phyloP scores from a whole-genome alignment of 768 basidiomycete species.

The Boletus coccyginus region DNA sequence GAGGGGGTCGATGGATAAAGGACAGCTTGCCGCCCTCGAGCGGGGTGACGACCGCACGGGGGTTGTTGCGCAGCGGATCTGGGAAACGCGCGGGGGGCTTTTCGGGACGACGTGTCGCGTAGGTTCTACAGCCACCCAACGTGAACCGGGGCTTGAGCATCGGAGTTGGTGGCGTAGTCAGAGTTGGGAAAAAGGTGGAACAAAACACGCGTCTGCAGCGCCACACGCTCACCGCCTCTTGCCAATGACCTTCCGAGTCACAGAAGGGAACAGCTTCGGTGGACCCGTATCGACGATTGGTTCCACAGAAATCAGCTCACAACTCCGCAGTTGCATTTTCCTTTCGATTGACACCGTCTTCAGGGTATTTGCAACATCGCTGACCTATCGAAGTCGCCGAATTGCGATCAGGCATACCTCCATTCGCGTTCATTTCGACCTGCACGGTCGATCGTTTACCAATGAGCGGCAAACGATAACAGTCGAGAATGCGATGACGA shows the following conservation, averaged over 20 bases:
- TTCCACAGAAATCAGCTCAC: too few relatives aligned
- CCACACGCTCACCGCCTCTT: background rate
- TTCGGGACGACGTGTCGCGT: constrained; percentile 40
- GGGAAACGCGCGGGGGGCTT: constrained; percentile 52
- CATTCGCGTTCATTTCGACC: too few relatives aligned
- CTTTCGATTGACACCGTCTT: constrained; percentile 33
- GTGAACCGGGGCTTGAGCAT: constrained; percentile 24
- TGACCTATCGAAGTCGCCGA: constrained; percentile 27
- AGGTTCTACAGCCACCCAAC: constrained; percentile 28
- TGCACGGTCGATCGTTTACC: constrained; percentile 21
- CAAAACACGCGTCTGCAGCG: background rate
- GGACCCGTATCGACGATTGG: background rate
- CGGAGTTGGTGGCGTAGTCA: background rate
- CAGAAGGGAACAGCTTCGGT: constrained; percentile 5
- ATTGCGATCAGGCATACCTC: constrained; percentile 31
- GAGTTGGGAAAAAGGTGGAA: too few relatives aligned
- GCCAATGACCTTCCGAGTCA: background rate
- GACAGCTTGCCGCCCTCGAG: constrained; percentile 58
- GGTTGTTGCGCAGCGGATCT: constrained; percentile 55
- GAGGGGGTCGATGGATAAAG: constrained; percentile 85
- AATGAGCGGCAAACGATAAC: background rate
- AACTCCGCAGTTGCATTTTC: too few relatives aligned
- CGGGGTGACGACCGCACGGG: constrained; percentile 48
- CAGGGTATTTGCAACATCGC: constrained; percentile 39
- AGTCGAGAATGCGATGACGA: too few relatives aligned